A percentile compares a stretch with the other conserved stretches of the same genome.
phyloP scores from a whole-genome alignment of 129 eudicot species.

The Flaveria brownii region DNA sequence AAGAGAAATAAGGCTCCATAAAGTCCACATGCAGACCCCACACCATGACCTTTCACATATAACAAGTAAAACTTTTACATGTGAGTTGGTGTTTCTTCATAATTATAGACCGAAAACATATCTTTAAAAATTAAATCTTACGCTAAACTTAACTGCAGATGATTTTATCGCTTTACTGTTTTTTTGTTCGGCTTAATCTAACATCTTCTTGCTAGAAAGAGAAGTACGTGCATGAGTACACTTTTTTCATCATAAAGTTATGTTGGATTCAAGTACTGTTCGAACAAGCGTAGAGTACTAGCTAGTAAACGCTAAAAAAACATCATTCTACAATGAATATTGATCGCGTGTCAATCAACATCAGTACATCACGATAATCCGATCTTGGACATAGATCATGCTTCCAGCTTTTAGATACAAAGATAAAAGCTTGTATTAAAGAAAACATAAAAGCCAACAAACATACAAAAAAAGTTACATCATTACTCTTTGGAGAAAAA shows the following conservation, averaged over 20 bases:
- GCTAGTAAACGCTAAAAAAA: constrained; percentile 5
- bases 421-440: background rate
- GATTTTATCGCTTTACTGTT: background rate
- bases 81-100: background rate
- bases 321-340: background rate
- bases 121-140: background rate
- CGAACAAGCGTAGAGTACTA: background rate
- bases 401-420: constrained; percentile 7
- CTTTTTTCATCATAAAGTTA: background rate
- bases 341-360: constrained; percentile 7
- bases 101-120: background rate
- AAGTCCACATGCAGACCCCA: constrained; percentile 9
- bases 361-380: background rate
- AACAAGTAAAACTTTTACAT: background rate
- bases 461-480: background rate
- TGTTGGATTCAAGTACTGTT: background rate
- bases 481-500: background rate
- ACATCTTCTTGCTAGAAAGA: background rate
- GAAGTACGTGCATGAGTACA: background rate
- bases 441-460: background rate
- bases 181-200: background rate
- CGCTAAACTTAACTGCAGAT: background rate
- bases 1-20: constrained; percentile 1
- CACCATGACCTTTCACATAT: constrained; percentile 15
- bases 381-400: background rate